Evolutionary conservation across 2,329 filamentous ascomycete genomes (phyloP), one percentile per base, ranked within the genome.

Genomic region (Fusarium clavum): DNA sequence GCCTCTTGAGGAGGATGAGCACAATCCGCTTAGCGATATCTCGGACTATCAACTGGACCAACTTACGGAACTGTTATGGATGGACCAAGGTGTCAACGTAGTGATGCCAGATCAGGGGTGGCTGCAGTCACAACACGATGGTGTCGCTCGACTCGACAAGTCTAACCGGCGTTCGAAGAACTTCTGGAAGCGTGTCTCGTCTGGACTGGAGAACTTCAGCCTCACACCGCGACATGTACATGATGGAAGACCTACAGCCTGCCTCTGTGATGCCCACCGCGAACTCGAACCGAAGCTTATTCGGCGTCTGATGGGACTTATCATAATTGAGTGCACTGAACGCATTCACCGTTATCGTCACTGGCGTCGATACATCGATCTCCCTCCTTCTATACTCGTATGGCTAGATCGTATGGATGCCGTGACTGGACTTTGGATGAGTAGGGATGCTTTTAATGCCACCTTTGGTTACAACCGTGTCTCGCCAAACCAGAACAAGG

Each of bases 281-380:
- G 56, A 38, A 0, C 79, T 87, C 7, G 79, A 86, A 43, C 77
- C 83, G 0, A 79, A 77, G 41, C 67, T 86, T 13, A 81, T 87
- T 18, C 81, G 81, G 45, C 77, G 78, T 20, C 71, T 86, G n/a
- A 83, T 83, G 72, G 51, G 80, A 20, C 77, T 83, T 8, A 49
- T 87, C 9, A 76, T 75, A 0, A 75, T 79, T 9, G 86, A 87
- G 73, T 77, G 79, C 29, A 84, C 80, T 1, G 69, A 71, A 8
- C 78, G 77, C 14, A 64, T 77, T 4, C 72, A 76, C 18, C 67
- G 68, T 2, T 73, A 81, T 45, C 76, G 79, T 12, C 52, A 48
- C 10, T 71, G 74, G 62, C 69, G 73, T n/a, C 52, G 44, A 22
- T 54, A 64, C 12, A 61, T 60, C 4, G 10, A 30, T 20, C 63